Evolutionary conservation across 129 eudicot species (phyloP), one percentile per base, ranked within the genome.

Genomic region (Artemisia annua): DNA sequence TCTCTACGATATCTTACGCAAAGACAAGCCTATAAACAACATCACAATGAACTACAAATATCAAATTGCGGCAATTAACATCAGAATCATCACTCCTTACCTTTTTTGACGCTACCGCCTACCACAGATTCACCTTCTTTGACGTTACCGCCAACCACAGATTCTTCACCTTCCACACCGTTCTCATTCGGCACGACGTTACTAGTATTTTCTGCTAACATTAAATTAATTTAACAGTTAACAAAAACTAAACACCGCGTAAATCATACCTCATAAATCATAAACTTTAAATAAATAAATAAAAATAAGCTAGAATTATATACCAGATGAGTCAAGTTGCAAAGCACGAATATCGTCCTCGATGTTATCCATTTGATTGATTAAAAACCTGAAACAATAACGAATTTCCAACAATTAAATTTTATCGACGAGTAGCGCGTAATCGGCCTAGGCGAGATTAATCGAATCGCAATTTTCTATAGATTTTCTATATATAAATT

Each of bases 321-420:
- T 81, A 92, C 96, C 95, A 74, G 96, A 61, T 70, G 96, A 89
- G 79, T 93, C 98, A 13, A 93, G 96, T 81, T 89, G 98, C 95
- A 93, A 64, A 1, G 85, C 98, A 59, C 88, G 87, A 73, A 93
- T 87, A 22, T 89, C 98, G 48, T 87, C 96, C 79, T 76, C 88
- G 18, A 93, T 80, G 67, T 84, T 77, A 75, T 79, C 92, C 84
- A 72, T 39, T 39, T 13, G 9, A 76, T 28, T 49, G 13, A 72
- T 35, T 18, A 69, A n/a, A 20, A 15, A 70, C 46, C 46, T 39
- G 46, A 30, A 30, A 30, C 35, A 30, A 30, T 30, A 30, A 30
- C 6, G 1, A 30, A 28, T 26, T 26, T 26, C 28, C 3, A 26
- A 26, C 28, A 26, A 26, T 26, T 26, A 26, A 26, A 2, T 26